Evolutionary conservation across 306 rosid species (phyloP), one percentile per base, ranked within the genome.

Genomic region (Ochetophila trinervis): DNA sequence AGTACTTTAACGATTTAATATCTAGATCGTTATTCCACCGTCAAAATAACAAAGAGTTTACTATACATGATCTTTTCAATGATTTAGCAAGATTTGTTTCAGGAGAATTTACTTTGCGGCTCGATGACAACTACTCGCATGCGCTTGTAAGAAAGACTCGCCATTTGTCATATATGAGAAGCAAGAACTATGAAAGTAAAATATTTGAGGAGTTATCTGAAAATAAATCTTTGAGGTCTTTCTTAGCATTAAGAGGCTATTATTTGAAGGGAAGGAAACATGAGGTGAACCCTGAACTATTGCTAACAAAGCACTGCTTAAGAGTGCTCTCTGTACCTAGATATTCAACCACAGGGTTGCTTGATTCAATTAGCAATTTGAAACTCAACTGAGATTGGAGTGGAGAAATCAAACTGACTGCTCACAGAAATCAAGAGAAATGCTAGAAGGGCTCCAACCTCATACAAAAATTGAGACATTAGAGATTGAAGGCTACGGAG

Each of bases 1-100:
- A 73, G 20, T 76, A 68, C 67, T 73, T 83, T n/a, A 24, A 44
- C 20, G 76, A 59, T 54, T 49, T 78, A 27, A 16, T 75, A 15
- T 67, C 74, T 1, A 67, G 76, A 23, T 82, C 80, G 10, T 40
- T 67, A 21, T 67, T 40, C 13, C 24, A 67, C 4, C 21, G 24
- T 4, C 2, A 42, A 27, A 2, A 0, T n/a, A 34, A 14, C 6
- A 3, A 16, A 17, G 2, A 14, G 45, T 40, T 40, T 40, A 12
- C 12, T 17, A 67, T 67, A 63, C 71, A 67, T 57, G 71, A 67
- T 16, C 62, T 67, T n/a, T 8, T 56, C 1, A 61, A 56, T 13
- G 72, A 67, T 57, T 30, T 67, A 45, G 72, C 72, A 9, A 30
- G 4, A 5, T 22, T 30, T 5, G 34, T 67, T 5, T 56, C 55